Evolutionary conservation across 2,329 filamentous ascomycete genomes (phyloP).

Genomic region (Trichoderma gracile): DNA sequence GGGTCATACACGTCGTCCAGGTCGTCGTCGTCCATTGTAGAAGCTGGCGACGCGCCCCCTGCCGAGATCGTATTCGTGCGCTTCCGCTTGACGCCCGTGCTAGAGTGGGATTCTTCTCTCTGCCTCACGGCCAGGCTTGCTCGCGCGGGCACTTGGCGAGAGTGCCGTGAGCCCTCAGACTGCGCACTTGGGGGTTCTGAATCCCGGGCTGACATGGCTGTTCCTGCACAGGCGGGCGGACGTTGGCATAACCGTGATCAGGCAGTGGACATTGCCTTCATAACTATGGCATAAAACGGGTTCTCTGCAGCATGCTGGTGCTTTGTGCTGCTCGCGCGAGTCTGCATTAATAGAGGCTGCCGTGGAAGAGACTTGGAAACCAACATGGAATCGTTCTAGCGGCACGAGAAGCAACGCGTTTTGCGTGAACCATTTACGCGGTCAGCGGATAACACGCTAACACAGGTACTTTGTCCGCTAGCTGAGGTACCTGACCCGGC

Average conservation of each 20-base stretch:
- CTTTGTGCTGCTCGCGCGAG: no score
- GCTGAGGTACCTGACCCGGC: not conserved
- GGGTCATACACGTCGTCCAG: constrained; percentile 67
- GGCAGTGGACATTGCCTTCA: not conserved
- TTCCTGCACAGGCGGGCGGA: constrained; percentile 15
- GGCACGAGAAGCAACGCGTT: not conserved
- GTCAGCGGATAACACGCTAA: not conserved
- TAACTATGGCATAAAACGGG: not conserved
- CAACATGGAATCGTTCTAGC: not conserved
- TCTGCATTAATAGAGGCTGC: not conserved
- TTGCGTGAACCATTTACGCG: constrained; percentile 1
- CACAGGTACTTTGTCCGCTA: not conserved
- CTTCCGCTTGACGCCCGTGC: constrained; percentile 38
- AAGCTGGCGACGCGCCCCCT: constrained; percentile 27
- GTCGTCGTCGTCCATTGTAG: constrained; percentile 25
- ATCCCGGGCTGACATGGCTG: constrained; percentile 23
- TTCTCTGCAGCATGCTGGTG: not conserved
- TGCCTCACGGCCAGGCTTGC: constrained; percentile 34
- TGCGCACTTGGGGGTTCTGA: constrained; percentile 26
- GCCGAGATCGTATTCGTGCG: constrained; percentile 33
- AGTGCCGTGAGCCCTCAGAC: constrained; percentile 30
- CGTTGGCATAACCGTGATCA: constrained; percentile 33
- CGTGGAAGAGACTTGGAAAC: not conserved
- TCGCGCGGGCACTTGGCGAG: constrained; percentile 28
- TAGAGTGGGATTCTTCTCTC: constrained; percentile 29